Evolutionary conservation across 768 basidiomycete species (phyloP), one percentile per base, ranked within the genome.

Genomic region (Lenzites betulinus): DNA sequence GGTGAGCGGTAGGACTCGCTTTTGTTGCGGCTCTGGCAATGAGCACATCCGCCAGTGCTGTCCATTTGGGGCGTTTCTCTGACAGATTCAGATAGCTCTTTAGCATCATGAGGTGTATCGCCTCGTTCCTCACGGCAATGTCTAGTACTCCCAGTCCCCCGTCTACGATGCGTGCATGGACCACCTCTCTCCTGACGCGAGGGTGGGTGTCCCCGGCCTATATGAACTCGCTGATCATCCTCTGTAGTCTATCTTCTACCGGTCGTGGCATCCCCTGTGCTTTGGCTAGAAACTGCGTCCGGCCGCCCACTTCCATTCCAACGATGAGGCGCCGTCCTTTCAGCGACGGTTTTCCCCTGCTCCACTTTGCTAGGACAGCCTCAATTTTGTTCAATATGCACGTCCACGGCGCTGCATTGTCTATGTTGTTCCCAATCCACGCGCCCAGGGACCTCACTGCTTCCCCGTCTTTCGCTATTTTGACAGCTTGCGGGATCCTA

Each of bases 201-300:
- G 46, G 62, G 20, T 26, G 23, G 2, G 12, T 18, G 9, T 36
- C 38, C 13, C 38, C 33, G 4, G 26, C 36, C 62, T 58, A 64
- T 1, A 64, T 16, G 30, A 64, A 64, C 25, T 46, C 20, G 4
- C 8, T 3, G 1, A 59, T 41, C 3, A 49, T 54, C 18, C 22
- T 43, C 3, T 9, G 22, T 1, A 64, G 51, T 13, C 5, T 12
- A 16, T 38, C 20, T 33, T 43, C 22, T 16, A 55, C 46, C 1
- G 3, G 15, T 25, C 30, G 23, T 6, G 70, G 68, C 68, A 69
- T 71, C 1, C 63, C 65, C 46, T 71, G 64, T 47, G 46, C 13
- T 23, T 47, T 26, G 22, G n/a, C 20, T n/a, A n/a, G n/a, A n/a
- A n/a, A n/a, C n/a, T n/a, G n/a, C n/a, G n/a, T n/a, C n/a, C n/a